Evolutionary conservation across 371 early-diverging fungal species (phyloP), one percentile per base, ranked within the genome.

Genomic region (Parasitella parasitica): DNA sequence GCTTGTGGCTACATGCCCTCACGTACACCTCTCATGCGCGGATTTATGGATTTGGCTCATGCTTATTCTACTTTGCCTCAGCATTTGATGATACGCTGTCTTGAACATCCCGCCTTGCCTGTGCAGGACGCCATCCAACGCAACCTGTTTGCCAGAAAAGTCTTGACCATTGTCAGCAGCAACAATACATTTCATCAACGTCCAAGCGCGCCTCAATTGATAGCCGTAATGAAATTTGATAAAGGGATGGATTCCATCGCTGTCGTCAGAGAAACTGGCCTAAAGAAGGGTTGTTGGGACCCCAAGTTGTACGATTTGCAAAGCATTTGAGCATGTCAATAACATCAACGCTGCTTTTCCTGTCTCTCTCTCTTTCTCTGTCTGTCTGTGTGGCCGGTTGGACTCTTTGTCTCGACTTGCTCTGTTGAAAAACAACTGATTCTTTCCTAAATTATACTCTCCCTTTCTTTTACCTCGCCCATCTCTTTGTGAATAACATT

Each of bases 271-370:
- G 69, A 75, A 54, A 64, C 69, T 22, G 54, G 58, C 13, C 50
- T 61, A 16, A 75, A 75, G 55, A 50, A 60, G 37, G 79, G 76
- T 13, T 34, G 28, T 53, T 78, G 79, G 79, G 64, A 75, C 58
- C 76, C 72, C 20, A 62, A 67, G 28, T 55, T 61, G 15, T 72
- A 75, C 46, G 28, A 54, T 32, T 28, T 36, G 28, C n/a, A 35
- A n/a, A 20, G 20, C 41, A 41, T 41, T 18, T 41, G 30, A 30
- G 32, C 4, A 28, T 49, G 30, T 39, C 43, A 16, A 28, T 4
- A 38, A 38, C 15, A 5, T 56, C 39, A 39, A 11, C 56, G 15
- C 4, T 56, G 11, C 13, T 30, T 30, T 30, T 30, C 7, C 20
- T n/a, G 5, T 9, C 7, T 9, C 5, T 20, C 3, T 22, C 11